These are phyloP conservation scores for Ceratocystis smalleyi DNA, from an alignment of 2,329 filamentous ascomycete genomes.

Conservation along the genomic window DNA sequence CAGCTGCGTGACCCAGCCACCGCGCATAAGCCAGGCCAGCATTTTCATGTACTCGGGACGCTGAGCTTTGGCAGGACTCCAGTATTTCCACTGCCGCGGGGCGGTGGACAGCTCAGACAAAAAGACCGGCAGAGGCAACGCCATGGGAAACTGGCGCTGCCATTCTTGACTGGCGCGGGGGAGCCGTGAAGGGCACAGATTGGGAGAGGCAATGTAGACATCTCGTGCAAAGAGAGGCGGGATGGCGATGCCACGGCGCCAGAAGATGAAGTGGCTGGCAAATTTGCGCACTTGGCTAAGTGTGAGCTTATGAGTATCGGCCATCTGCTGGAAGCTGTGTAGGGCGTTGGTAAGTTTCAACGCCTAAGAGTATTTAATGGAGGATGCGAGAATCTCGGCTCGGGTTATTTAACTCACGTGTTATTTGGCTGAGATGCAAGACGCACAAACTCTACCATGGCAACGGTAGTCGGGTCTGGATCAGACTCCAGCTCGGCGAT, in stretches of 20 bases:
- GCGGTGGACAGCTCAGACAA: conserved; percentile 66
- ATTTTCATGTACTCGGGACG: conserved; percentile 79
- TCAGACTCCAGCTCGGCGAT: conserved; percentile 62
- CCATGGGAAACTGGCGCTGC: conserved; percentile 62
- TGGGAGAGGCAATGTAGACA: conserved; percentile 80
- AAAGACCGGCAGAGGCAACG: conserved; percentile 72
- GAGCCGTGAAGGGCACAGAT: conserved; percentile 62
- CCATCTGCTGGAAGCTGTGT: conserved; percentile 48
- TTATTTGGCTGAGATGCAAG: conserved; percentile 50
- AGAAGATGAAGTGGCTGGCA: conserved; percentile 87
- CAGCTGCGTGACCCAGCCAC: conserved; percentile 86
- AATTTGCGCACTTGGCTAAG: conserved; percentile 71
- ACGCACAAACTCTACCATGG: conserved; percentile 68
- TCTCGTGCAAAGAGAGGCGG: conserved; percentile 80
- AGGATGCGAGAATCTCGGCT: not conserved
- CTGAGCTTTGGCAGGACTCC: conserved; percentile 65
- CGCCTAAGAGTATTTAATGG: not conserved
- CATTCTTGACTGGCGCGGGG: conserved; percentile 55
- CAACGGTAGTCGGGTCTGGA: conserved; percentile 56
- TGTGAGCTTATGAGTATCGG: conserved; percentile 55
- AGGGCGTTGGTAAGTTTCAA: not conserved
- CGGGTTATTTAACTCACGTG: conserved; percentile 32
- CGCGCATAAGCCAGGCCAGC: conserved; percentile 80
- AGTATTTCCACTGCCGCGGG: conserved; percentile 66
- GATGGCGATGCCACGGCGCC: conserved; percentile 82